Conservation (phyloP, 345 rosid genomes). For the Adansonia digitata region DNA sequence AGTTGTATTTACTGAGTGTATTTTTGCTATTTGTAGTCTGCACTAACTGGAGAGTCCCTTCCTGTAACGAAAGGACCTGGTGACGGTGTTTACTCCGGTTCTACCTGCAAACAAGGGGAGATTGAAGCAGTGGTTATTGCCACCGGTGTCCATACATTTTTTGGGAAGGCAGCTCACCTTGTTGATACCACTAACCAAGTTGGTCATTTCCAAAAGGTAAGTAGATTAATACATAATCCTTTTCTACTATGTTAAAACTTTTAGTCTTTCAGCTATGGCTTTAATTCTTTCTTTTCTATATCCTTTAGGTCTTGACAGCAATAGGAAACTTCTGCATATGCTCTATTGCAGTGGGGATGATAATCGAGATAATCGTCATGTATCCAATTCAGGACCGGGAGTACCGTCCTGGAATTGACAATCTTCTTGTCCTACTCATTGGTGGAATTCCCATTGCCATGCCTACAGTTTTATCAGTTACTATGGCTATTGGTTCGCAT, state of each 20-base stretch:
- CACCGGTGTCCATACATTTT: conserved; percentile 97
- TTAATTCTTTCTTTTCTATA: conserved; percentile 7
- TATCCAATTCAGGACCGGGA: conserved; percentile 89
- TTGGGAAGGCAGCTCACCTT: conserved; percentile 97
- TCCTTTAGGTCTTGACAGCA: conserved; percentile 83
- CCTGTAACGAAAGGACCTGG: conserved; percentile 97
- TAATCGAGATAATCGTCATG: conserved; percentile 90
- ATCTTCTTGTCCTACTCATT: conserved; percentile 95
- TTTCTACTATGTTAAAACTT: background rate
- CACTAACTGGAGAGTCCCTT: conserved; percentile 97
- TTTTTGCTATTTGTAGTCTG: conserved; percentile 50
- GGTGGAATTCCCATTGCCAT: conserved; percentile 99
- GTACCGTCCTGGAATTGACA: conserved; percentile 97
- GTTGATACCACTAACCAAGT: conserved; percentile 98
- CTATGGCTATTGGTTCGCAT: conserved; percentile 99
- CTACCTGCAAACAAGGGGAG: conserved; percentile 98
- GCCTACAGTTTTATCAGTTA: conserved; percentile 97
- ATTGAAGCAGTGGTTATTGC: conserved; percentile 94
- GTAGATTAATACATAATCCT: conserved; percentile 10
- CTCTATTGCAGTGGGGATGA: conserved; percentile 91
- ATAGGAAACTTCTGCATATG: conserved; percentile 99
- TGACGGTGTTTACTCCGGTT: conserved; percentile 96
- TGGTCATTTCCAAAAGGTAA: conserved; percentile 95
- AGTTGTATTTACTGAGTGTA: conserved; percentile 7
- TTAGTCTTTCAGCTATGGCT: conserved; percentile 6